Percentiles rank a stretch among this genome's conserved stretches.
These are phyloP conservation scores for Erysiphe neolycopersici DNA, from an alignment of 2,329 filamentous ascomycete genomes.

Conservation along the genomic window DNA sequence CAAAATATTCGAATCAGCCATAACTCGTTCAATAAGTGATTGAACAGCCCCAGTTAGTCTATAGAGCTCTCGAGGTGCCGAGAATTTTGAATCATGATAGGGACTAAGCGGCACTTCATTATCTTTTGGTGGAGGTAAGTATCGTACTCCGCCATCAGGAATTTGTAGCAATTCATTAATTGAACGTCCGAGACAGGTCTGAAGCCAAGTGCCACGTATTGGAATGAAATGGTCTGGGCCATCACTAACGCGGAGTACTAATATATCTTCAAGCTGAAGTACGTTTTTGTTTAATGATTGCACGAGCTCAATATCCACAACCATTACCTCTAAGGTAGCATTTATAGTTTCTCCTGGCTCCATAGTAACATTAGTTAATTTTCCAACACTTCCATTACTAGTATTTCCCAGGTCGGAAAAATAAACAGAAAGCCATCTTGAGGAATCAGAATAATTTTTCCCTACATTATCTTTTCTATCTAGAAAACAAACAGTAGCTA, in stretches of 20 bases:
- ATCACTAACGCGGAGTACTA: conserved; percentile 58
- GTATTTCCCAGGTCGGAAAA: conserved; percentile 27
- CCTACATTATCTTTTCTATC: conserved; percentile 39
- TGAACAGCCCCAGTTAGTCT: conserved; percentile 60
- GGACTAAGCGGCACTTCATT: conserved; percentile 14
- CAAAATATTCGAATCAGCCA: conserved; percentile 36
- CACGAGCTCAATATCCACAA: conserved; percentile 36
- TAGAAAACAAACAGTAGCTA: conserved; percentile 56
- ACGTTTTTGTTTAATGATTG: conserved; percentile 44
- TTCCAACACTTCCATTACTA: conserved; percentile 5
- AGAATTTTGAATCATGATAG: conserved; percentile 36
- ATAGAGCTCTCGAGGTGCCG: conserved; percentile 72
- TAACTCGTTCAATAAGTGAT: conserved; percentile 25
- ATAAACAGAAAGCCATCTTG: conserved; percentile 43
- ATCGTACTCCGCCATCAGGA: conserved; percentile 56
- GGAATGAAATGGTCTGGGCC: conserved; percentile 85
- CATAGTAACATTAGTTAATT: conserved; percentile 27
- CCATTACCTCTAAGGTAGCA: conserved; percentile 37
- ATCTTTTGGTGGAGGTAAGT: conserved; percentile 14
- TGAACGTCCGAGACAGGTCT: conserved; percentile 58
- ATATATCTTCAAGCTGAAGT: conserved; percentile 49
- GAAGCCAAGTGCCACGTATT: conserved; percentile 50
- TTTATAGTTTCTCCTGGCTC: conserved; percentile 64
- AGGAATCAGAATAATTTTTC: conserved; percentile 17
- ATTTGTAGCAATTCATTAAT: conserved; percentile 73